Conservation (phyloP, 2,329 filamentous ascomycete genomes). For the Colletotrichum acutatum region DNA sequence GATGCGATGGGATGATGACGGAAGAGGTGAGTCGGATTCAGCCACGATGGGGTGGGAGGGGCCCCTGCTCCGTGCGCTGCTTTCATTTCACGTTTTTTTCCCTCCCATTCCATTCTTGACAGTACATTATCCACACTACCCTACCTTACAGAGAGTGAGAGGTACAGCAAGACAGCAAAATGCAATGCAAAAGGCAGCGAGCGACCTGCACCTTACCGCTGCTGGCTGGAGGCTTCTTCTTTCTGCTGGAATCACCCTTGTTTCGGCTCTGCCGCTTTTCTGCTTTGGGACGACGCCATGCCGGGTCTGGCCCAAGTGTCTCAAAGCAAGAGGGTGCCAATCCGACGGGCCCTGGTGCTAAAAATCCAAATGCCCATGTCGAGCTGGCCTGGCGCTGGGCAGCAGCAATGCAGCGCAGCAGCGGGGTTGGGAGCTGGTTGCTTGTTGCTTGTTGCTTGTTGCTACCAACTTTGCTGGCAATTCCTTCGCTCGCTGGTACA, state of each 20-base stretch:
- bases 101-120: neutral
- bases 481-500: neutral
- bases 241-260: conserved; percentile 20
- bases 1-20: conserved; percentile 35
- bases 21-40: conserved; percentile 30
- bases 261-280: conserved; percentile 26
- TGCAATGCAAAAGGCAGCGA: neutral
- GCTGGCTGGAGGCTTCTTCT: conserved; percentile 1
- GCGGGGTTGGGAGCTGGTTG: neutral
- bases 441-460: neutral
- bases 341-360: conserved; percentile 27
- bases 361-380: neutral
- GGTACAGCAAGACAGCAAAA: too few relatives aligned
- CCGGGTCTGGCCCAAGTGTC: conserved; percentile 11
- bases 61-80: conserved; percentile 8
- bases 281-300: conserved; percentile 18
- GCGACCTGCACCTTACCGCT: conserved; percentile 20
- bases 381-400: neutral
- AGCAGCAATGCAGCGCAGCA: too few relatives aligned
- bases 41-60: conserved; percentile 23
- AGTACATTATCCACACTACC: too few relatives aligned
- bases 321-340: conserved; percentile 5
- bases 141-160: too few relatives aligned
- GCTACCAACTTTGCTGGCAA: neutral
- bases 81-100: conserved; percentile 14